phyloP scores from a whole-genome alignment of 768 basidiomycete genomes.

The Suillus variegatus region DNA sequence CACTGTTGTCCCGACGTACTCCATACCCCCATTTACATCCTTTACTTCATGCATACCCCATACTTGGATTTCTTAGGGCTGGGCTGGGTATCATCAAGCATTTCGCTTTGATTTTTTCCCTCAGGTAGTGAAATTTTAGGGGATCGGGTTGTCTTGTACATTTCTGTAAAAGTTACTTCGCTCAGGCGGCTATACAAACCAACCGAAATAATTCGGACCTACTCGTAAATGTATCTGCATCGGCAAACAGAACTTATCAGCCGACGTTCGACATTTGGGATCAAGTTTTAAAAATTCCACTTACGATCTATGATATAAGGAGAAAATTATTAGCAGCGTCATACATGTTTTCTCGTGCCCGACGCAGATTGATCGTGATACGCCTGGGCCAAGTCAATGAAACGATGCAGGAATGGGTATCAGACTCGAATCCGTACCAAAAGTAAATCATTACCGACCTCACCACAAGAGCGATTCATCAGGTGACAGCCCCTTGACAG shows the following conservation, averaged over 20 bases:
- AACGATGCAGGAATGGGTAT: neutral
- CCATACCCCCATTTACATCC: constrained; percentile 1
- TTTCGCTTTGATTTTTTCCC: neutral
- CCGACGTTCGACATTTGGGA: neutral
- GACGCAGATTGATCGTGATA: neutral
- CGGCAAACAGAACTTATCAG: neutral
- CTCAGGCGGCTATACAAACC: neutral
- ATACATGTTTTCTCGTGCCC: neutral
- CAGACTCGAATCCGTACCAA: neutral
- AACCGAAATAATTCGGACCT: neutral
- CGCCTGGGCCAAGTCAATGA: no score
- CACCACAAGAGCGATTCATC: no score
- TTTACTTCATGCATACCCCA: neutral
- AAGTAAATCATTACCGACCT: neutral
- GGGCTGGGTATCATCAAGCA: neutral
- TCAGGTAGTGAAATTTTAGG: neutral
- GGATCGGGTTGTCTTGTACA: neutral
- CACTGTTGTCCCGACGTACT: neutral
- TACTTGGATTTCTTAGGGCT: neutral
- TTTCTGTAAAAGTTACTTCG: neutral
- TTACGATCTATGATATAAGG: neutral
- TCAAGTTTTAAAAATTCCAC: neutral
- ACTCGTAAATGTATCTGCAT: neutral
- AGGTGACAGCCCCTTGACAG: neutral
- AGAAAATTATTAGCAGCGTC: neutral